These are phyloP conservation scores for Globisporangium solare DNA, from an alignment of 352 stramenopile species.

Conservation along the genomic window DNA sequence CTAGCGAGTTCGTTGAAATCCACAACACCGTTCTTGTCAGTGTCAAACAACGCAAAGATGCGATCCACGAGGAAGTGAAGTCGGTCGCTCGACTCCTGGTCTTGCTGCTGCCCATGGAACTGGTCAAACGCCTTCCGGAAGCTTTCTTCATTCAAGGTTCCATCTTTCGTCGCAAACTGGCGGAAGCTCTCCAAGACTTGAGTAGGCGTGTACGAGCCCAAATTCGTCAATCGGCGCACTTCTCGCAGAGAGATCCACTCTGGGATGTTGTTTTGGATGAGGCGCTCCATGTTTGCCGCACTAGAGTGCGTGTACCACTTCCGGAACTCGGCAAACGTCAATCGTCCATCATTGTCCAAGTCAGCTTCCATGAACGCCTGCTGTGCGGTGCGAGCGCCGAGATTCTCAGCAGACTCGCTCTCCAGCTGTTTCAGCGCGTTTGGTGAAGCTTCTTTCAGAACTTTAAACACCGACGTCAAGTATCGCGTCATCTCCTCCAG, in stretches of 20 bases:
- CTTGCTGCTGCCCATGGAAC: constrained; percentile 30
- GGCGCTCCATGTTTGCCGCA: constrained; percentile 66
- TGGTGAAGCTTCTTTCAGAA: constrained; percentile 75
- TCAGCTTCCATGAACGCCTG: constrained; percentile 79
- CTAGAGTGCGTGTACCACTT: constrained; percentile 78
- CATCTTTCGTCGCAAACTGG: constrained; percentile 52
- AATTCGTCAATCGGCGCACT: constrained; percentile 72
- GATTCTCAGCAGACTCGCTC: constrained; percentile 48
- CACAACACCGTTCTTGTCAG: constrained; percentile 72
- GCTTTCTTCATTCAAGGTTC: constrained; percentile 58
- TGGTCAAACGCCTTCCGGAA: constrained; percentile 63
- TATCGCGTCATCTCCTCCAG: constrained; percentile 83
- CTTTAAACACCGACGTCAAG: constrained; percentile 80
- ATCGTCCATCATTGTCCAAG: constrained; percentile 52
- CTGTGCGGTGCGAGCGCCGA: constrained; percentile 56
- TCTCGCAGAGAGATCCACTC: constrained; percentile 77
- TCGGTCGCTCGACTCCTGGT: constrained; percentile 29
- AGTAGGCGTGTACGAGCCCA: constrained; percentile 57
- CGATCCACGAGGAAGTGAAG: constrained; percentile 64
- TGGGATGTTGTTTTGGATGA: constrained; percentile 76
- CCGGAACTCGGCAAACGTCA: constrained; percentile 77
- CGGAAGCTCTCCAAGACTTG: constrained; percentile 80
- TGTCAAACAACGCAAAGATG: constrained; percentile 81
- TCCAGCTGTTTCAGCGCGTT: constrained; percentile 37
- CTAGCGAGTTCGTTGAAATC: constrained; percentile 80